Evolutionary conservation across 2,329 filamentous ascomycete species (phyloP).

Genomic region (Aspergillus fijiensis): DNA sequence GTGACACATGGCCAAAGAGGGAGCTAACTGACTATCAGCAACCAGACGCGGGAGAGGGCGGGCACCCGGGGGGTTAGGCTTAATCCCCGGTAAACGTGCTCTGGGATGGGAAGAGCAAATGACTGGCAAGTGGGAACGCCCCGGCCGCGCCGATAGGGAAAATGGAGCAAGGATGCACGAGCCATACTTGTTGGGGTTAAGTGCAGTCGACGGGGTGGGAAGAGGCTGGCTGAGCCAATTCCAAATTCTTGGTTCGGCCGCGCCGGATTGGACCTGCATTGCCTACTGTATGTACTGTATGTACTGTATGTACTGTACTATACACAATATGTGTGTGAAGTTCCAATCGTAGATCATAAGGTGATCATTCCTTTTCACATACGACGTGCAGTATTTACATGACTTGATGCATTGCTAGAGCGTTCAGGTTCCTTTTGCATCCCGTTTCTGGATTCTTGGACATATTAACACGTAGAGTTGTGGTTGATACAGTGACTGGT

Average conservation of each 20-base stretch:
- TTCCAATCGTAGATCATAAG: no score
- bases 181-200: not conserved
- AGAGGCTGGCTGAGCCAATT: not conserved
- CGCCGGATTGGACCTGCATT: not conserved
- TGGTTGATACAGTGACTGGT: not conserved
- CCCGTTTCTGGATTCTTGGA: no score
- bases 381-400: no score
- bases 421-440: not conserved
- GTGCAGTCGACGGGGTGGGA: not conserved
- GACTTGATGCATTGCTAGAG: not conserved
- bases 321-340: no score
- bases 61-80: no score
- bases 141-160: not conserved
- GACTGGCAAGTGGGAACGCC: not conserved
- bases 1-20: not conserved
- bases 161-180: not conserved
- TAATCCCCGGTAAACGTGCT: not conserved
- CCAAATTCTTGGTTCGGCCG: not conserved
- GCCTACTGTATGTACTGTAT: not conserved
- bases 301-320: no score
- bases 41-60: no score
- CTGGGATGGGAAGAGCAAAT: not conserved
- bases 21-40: no score
- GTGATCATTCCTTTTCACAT: no score
- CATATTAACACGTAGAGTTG: not conserved